A percentile compares a stretch with the other conserved stretches of the same genome.
Evolutionary conservation across 192 early-diverging fungal genomes (phyloP).

Genomic region (Backusella liffmaniae): DNA sequence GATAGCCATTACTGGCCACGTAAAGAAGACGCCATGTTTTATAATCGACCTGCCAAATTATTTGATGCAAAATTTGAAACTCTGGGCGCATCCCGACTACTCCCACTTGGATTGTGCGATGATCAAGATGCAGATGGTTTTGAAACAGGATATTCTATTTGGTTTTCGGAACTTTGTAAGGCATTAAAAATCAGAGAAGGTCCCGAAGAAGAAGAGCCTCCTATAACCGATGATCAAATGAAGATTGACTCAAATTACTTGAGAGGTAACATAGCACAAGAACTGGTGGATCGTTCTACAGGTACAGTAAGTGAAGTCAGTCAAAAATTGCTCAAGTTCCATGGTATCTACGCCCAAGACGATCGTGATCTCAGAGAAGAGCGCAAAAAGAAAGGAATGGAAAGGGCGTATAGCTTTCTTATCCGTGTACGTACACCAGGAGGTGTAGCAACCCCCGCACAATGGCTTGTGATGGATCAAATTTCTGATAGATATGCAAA

Average conservation of each 20-base stretch:
- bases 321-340: slow-evolving; percentile 91
- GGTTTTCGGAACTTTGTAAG: slow-evolving; percentile 79
- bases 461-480: slow-evolving; percentile 91
- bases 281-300: slow-evolving; percentile 75
- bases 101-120: slow-evolving; percentile 78
- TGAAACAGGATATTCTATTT: slow-evolving; percentile 74
- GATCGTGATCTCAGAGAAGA: slow-evolving; percentile 90
- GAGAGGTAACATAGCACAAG: slow-evolving; percentile 86
- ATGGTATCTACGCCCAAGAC: slow-evolving; percentile 95
- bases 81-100: slow-evolving; percentile 67
- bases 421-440: slow-evolving; percentile 92
- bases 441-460: slow-evolving; percentile 80
- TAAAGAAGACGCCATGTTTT: slow-evolving; percentile 84
- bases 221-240: slow-evolving; percentile 84
- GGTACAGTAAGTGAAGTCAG: slow-evolving; percentile 84
- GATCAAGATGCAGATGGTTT: slow-evolving; percentile 94
- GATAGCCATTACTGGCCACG: slow-evolving; percentile 97
- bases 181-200: slow-evolving; percentile 67
- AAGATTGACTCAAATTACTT: slow-evolving; percentile 89
- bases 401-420: slow-evolving; percentile 94
- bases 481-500: slow-evolving; percentile 83
- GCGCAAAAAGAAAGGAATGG: slow-evolving; percentile 79
- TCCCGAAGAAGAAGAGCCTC: slow-evolving; percentile 51
- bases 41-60: slow-evolving; percentile 87
- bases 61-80: slow-evolving; percentile 76